Evolutionary conservation across 371 early-diverging fungal genomes (phyloP).

Genomic region (Hamiltosporidium tvaerminnensis): DNA sequence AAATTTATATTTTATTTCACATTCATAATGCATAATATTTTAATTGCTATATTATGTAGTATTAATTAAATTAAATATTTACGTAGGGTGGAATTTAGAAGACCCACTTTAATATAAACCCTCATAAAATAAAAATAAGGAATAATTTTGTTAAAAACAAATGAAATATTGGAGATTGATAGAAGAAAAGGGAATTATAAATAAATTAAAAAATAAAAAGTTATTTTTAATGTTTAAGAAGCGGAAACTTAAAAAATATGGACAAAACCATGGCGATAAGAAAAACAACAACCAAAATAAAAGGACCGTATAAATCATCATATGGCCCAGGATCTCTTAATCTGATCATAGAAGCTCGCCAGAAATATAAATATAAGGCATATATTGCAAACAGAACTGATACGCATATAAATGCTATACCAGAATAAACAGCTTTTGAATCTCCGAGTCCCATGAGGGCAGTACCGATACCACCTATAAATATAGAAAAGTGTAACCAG

Average conservation of each 20-base stretch:
- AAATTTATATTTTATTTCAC: no score
- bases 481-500: constrained; percentile 63
- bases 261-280: constrained; percentile 70
- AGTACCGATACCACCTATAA: constrained; percentile 55
- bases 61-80: no score
- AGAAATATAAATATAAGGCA: constrained; percentile 70
- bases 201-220: no score
- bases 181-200: no score
- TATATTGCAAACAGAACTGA: constrained; percentile 67
- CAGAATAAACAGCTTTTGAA: constrained; percentile 21
- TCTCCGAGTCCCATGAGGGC: constrained; percentile 54
- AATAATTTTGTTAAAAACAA: no score
- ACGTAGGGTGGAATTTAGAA: no score
- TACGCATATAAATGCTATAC: constrained; percentile 62
- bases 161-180: no score
- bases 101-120: no score
- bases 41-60: no score
- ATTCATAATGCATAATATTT: no score
- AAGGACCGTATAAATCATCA: constrained; percentile 57
- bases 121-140: no score
- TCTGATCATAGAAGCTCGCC: constrained; percentile 62
- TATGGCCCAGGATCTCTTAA: constrained; percentile 52
- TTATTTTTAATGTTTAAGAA: constrained; percentile 1
- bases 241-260: constrained; percentile 64
- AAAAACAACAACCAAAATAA: constrained; percentile 65